Base-by-base conservation (phyloP, 2,329 filamentous ascomycete species). In the Paracoccidioides brasiliensis region DNA sequence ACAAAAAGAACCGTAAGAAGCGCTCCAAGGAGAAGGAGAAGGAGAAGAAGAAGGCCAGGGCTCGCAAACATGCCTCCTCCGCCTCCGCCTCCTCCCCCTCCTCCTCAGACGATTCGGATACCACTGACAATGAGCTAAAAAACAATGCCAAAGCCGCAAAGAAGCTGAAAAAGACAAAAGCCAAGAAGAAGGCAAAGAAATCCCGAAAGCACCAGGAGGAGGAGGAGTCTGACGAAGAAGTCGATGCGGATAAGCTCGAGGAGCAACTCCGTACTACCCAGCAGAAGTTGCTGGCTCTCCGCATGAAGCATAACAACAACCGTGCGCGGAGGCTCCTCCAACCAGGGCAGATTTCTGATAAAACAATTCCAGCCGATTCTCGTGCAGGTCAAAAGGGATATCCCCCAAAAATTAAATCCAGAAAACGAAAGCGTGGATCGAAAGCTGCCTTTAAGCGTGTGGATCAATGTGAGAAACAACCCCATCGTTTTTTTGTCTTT, bases 371-470 rank as follows among this genome's bases (percentile, higher is more conserved):
- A 35, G 14, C 48, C 35, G 30, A 51, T 28, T 51, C 33, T 38
- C 30, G 15, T 50, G 53, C 14, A 40, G 52, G 48, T 32, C 49
- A 52, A 35, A 51, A 56, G 64, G 67, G 61, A 12, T 30, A 2
- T 53, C 62, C 46, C 51, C 61, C 53, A 53, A 66, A 53, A 55
- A 64, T 58, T 58, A 75, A 70, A 59, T 55, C 58, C 15, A 74
- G 72, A 61, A 74, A 72, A 60, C 74, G 72, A 53, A 72, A 72
- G 33, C 69, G 70, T 52, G 78, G 70, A 5, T 78, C 77, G 15
- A 81, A 80, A 57, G 71, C 80, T n/a, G 81, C 80, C n/a, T 87
- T 78, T 68, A 85, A 85, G 68, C 76, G 83, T 41, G 81, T 86
- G 1, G 83, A 86, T 68, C 78, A 85, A 64, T 69, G 74, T 74